A percentile compares a stretch with the other conserved stretches of the same genome.
phyloP scores from a whole-genome alignment of 1,139 yeast genomes.

The Debaryomyces fabryi region DNA sequence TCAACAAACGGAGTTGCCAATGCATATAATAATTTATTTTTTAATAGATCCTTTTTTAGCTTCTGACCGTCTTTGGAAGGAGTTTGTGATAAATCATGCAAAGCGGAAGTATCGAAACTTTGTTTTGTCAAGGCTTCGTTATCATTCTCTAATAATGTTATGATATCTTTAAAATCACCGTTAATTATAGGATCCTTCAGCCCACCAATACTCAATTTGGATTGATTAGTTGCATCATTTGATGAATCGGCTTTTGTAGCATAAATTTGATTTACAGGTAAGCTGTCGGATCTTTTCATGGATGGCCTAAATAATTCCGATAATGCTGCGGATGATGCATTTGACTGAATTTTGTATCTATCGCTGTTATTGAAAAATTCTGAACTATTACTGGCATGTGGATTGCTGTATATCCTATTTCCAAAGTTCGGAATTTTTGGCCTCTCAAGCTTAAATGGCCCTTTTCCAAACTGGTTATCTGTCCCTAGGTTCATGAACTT shows the following conservation, averaged over 20 bases:
- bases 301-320: constrained; percentile 57
- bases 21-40: constrained; percentile 61
- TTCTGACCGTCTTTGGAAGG: constrained; percentile 28
- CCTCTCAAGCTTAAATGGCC: neutral
- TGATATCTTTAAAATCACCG: constrained; percentile 48
- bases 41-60: constrained; percentile 45
- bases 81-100: constrained; percentile 59
- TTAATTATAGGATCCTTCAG: constrained; percentile 9
- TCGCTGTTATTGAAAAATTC: constrained; percentile 22
- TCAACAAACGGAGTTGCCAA: constrained; percentile 78
- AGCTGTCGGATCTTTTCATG: constrained; percentile 39
- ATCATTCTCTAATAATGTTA: constrained; percentile 45
- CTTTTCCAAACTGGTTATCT: neutral
- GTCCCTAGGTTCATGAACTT: constrained; percentile 22
- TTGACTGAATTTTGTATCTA: constrained; percentile 33
- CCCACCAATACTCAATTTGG: neutral
- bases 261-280: constrained; percentile 33
- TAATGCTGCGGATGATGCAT: constrained; percentile 67
- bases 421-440: neutral
- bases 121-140: constrained; percentile 30
- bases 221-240: neutral
- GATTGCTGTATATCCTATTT: constrained; percentile 6
- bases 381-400: constrained; percentile 25
- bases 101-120: constrained; percentile 51
- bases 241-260: constrained; percentile 12